Evolutionary conservation across 495 filamentous ascomycete species (phyloP).

Genomic region (Neurospora tetrasperma): DNA sequence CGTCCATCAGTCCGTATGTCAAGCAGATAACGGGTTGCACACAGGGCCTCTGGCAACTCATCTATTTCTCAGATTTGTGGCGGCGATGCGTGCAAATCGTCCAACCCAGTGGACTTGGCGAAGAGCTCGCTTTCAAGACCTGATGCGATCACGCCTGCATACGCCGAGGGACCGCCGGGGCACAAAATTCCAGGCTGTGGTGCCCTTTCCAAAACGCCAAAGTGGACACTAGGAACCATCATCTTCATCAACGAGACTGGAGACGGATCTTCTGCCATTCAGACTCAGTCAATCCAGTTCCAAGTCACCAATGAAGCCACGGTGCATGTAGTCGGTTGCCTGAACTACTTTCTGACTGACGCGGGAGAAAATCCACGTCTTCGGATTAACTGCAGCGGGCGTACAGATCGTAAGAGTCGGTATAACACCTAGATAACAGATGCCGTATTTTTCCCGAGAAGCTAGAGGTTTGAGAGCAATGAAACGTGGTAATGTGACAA

Average conservation of each 20-base stretch:
- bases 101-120: slow-evolving; percentile 10
- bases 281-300: slow-evolving; percentile 11
- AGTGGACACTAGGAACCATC: slow-evolving; percentile 11
- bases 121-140: slow-evolving; percentile 12
- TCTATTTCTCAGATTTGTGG: slow-evolving; percentile 3
- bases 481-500: slow-evolving; percentile 27
- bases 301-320: slow-evolving; percentile 14
- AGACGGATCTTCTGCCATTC: slow-evolving; percentile 4
- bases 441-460: slow-evolving; percentile 12
- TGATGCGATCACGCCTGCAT: slow-evolving; percentile 14
- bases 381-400: slow-evolving; percentile 9
- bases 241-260: slow-evolving; percentile 10
- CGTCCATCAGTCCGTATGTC: not conserved
- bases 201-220: slow-evolving; percentile 5
- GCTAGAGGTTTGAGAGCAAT: slow-evolving; percentile 5
- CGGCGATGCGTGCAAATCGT: not conserved
- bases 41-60: slow-evolving; percentile 11
- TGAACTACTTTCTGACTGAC: slow-evolving; percentile 1
- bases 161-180: slow-evolving; percentile 8
- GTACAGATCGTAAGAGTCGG: not conserved
- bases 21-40: not conserved
- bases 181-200: slow-evolving; percentile 10
- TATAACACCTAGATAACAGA: slow-evolving; percentile 10
- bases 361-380: not conserved
- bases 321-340: slow-evolving; percentile 21